Evolutionary conservation across 805 yeast species (phyloP).

Genomic region (Myxozyma udenii): DNA sequence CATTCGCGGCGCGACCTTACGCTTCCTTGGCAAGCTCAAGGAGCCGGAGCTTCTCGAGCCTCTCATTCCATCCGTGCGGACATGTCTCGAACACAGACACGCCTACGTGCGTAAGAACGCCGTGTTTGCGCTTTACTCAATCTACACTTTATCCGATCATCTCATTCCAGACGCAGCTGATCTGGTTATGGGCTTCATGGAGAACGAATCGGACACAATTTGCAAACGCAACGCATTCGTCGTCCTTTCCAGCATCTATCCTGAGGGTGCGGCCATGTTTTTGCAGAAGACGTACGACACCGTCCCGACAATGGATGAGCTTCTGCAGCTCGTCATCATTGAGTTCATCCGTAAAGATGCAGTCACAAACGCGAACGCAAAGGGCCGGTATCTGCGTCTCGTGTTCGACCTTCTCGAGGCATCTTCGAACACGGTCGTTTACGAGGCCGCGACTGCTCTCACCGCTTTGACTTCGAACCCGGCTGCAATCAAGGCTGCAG

Average conservation of each 20-base stretch:
- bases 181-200: slow-evolving; percentile 66
- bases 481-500: slow-evolving; percentile 69
- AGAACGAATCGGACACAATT: slow-evolving; percentile 83
- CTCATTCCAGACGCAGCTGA: slow-evolving; percentile 95
- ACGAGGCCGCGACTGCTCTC: slow-evolving; percentile 86
- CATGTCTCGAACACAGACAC: slow-evolving; percentile 91
- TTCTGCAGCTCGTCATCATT: slow-evolving; percentile 82
- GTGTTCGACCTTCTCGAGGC: slow-evolving; percentile 70
- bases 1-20: slow-evolving; percentile 89
- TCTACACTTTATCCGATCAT: slow-evolving; percentile 77
- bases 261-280: slow-evolving; percentile 79
- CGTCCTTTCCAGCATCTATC: slow-evolving; percentile 73
- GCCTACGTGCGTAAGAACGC: slow-evolving; percentile 98
- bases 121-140: slow-evolving; percentile 81
- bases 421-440: slow-evolving; percentile 68
- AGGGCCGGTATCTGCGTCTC: slow-evolving; percentile 66
- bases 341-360: slow-evolving; percentile 89
- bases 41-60: slow-evolving; percentile 95
- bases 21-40: slow-evolving; percentile 83
- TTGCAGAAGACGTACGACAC: slow-evolving; percentile 65
- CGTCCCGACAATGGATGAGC: slow-evolving; percentile 68
- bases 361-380: slow-evolving; percentile 56
- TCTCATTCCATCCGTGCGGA: slow-evolving; percentile 85
- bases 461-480: slow-evolving; percentile 58
- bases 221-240: slow-evolving; percentile 95